Percentiles rank a stretch among this genome's conserved stretches.
Conservation (phyloP, 805 yeast genomes). For the Suhomyces sp. region DNA sequence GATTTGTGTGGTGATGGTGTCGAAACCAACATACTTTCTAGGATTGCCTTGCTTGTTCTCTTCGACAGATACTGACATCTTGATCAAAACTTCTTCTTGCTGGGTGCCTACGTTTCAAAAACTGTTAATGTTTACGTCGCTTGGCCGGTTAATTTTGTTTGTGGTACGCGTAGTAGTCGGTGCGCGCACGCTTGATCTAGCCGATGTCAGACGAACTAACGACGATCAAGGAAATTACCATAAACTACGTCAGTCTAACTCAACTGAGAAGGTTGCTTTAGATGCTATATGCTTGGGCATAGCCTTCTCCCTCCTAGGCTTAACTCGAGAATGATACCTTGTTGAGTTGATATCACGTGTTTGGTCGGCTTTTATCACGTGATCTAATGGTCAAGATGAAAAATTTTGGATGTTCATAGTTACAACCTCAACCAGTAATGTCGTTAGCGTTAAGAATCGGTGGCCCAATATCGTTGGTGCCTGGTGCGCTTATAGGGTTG, state of each 20-base stretch:
- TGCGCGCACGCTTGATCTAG: background rate
- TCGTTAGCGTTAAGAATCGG: conserved; percentile 24
- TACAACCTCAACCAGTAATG: conserved; percentile 10
- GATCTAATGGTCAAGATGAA: background rate
- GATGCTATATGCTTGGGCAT: background rate
- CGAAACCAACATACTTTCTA: conserved; percentile 87
- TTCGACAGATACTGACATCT: conserved; percentile 14
- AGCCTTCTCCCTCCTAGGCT: background rate
- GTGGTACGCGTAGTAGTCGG: conserved; percentile 3
- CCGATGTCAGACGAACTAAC: background rate
- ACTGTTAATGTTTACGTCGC: conserved; percentile 1
- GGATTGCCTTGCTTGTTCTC: conserved; percentile 45
- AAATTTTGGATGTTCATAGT: background rate
- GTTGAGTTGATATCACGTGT: background rate
- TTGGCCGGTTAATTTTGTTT: conserved; percentile 4
- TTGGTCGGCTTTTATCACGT: background rate
- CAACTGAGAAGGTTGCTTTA: background rate
- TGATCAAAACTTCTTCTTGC: background rate
- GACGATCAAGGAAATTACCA: background rate
- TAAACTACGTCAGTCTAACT: background rate
- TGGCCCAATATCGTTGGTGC: conserved; percentile 3
- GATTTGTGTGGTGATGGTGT: conserved; percentile 92
- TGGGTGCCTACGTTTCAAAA: background rate
- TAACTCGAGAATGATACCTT: background rate
- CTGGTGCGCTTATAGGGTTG: conserved; percentile 5